Conservation (phyloP, 2,329 filamentous ascomycete species). For the Aspergillus sp. region DNA sequence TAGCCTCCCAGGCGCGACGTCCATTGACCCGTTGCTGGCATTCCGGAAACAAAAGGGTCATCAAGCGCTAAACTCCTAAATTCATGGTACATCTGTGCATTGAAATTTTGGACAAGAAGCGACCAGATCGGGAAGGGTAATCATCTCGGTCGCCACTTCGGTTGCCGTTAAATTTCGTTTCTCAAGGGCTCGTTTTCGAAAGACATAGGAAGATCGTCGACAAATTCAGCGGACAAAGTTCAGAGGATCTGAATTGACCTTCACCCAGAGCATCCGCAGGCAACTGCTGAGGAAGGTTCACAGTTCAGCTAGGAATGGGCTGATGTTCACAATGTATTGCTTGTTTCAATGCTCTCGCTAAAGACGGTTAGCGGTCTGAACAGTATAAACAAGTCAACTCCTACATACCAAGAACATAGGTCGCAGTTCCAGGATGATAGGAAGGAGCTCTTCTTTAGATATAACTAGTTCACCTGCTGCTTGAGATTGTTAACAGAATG, state of each 20-base stretch:
- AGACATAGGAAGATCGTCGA: slow-evolving; percentile 41
- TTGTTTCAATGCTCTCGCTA: neutral
- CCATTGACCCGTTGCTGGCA: slow-evolving; percentile 42
- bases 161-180: slow-evolving; percentile 38
- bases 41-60: slow-evolving; percentile 45
- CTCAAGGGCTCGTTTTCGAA: slow-evolving; percentile 41
- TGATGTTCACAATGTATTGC: neutral
- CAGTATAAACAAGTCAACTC: neutral
- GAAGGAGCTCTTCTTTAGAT: slow-evolving; percentile 29
- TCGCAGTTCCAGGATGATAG: slow-evolving; percentile 26
- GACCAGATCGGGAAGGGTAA: slow-evolving; percentile 66
- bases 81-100: slow-evolving; percentile 64
- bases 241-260: slow-evolving; percentile 37
- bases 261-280: slow-evolving; percentile 40
- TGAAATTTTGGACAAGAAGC: slow-evolving; percentile 66
- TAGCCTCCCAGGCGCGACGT: slow-evolving; percentile 44
- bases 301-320: no score
- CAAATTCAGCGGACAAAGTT: slow-evolving; percentile 35
- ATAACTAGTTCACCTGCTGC: slow-evolving; percentile 40
- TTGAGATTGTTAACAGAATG: slow-evolving; percentile 44
- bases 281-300: no score
- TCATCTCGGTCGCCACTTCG: slow-evolving; percentile 39
- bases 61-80: slow-evolving; percentile 59
- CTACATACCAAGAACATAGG: slow-evolving; percentile 2
- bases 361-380: slow-evolving; percentile 2